Percentiles rank a stretch among this genome's conserved stretches.
phyloP scores from a whole-genome alignment of 2,329 filamentous ascomycete species.

The Fusarium brevicatenulatum region DNA sequence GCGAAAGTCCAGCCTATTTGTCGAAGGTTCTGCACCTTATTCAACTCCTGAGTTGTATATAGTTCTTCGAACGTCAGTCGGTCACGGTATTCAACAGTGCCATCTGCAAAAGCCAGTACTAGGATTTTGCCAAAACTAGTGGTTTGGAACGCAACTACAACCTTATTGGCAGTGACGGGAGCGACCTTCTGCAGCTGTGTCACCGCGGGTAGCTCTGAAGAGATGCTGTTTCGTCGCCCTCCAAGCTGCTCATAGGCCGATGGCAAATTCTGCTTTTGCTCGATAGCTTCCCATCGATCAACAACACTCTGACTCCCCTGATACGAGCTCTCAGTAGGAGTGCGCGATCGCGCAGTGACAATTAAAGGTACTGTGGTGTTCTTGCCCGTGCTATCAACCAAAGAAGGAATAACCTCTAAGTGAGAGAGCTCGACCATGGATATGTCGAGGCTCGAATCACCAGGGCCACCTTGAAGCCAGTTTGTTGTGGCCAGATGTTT shows the following conservation, averaged over 20 bases:
- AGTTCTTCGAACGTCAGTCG: conserved; percentile 77
- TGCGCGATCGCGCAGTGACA: conserved; percentile 76
- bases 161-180: conserved; percentile 76
- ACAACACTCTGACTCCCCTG: conserved; percentile 78
- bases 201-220: conserved; percentile 47
- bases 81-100: conserved; percentile 82
- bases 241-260: conserved; percentile 81
- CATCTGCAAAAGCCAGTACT: conserved; percentile 80
- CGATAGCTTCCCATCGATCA: conserved; percentile 83
- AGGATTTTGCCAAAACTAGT: conserved; percentile 78
- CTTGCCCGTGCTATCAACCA: conserved; percentile 68
- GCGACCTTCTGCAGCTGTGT: conserved; percentile 70
- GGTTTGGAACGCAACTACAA: conserved; percentile 74
- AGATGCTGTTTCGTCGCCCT: conserved; percentile 65
- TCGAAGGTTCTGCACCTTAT: conserved; percentile 74
- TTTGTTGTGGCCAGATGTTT: conserved; percentile 67
- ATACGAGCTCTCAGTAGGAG: conserved; percentile 63
- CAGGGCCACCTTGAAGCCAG: conserved; percentile 63
- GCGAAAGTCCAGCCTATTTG: conserved; percentile 82
- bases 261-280: conserved; percentile 74
- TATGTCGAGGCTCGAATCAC: conserved; percentile 56
- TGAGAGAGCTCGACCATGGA: conserved; percentile 75
- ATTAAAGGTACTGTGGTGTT: conserved; percentile 69
- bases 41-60: conserved; percentile 70
- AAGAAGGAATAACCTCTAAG: conserved; percentile 76